A percentile compares a stretch with the other conserved stretches of the same genome.
Evolutionary conservation across 2,329 filamentous ascomycete genomes (phyloP).

Genomic region (Neopestalotiopsis sp.): DNA sequence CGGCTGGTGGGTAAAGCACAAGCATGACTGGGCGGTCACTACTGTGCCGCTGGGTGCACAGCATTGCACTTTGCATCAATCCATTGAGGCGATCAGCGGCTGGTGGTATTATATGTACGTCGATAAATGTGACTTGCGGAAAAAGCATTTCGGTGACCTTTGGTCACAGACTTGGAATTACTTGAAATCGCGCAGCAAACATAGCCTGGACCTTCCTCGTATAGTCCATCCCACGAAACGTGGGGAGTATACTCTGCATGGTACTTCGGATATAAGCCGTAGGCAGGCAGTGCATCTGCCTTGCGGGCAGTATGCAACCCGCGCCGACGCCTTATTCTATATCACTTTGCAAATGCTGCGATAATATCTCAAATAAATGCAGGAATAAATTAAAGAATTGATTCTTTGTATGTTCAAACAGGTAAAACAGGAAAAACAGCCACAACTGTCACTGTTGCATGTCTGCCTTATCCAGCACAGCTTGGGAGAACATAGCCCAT

Average conservation of each 20-base stretch:
- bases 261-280: not conserved
- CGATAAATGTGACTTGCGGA: too few relatives aligned
- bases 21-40: not conserved
- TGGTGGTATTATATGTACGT: not conserved
- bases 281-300: constrained; percentile 1
- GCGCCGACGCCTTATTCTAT: not conserved
- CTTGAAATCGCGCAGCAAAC: not conserved
- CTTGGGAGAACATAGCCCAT: not conserved
- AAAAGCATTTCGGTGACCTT: not conserved
- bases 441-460: not conserved
- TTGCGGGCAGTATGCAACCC: not conserved
- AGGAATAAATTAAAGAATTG: not conserved
- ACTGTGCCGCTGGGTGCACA: not conserved
- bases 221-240: not conserved
- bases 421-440: not conserved
- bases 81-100: not conserved
- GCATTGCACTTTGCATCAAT: not conserved
- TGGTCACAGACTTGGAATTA: not conserved
- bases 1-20: not conserved
- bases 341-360: not conserved
- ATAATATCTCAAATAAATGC: not conserved
- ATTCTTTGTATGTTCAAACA: not conserved
- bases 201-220: not conserved
- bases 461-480: constrained; percentile 4
- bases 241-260: not conserved